These are phyloP conservation scores for Escallonia rubra DNA, from an alignment of 129 eudicot species.

Conservation along the genomic window DNA sequence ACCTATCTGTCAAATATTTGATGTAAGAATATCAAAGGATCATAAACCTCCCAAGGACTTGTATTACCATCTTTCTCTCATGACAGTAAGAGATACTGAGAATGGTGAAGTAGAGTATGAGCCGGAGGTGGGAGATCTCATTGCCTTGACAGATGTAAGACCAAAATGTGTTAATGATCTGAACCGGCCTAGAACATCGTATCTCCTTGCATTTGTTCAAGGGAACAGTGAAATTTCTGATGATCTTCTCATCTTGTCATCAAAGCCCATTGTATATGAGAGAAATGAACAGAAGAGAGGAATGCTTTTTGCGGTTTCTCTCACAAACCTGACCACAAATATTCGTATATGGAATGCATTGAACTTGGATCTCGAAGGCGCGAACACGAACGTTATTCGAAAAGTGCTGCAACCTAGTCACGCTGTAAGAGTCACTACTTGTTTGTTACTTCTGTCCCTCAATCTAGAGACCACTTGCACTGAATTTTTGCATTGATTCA, in stretches of 20 bases:
- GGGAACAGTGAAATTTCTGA: slow-evolving; percentile 5
- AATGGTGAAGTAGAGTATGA: slow-evolving; percentile 23
- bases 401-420: slow-evolving; percentile 31
- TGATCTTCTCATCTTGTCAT: slow-evolving; percentile 19
- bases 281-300: not conserved
- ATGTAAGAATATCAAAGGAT: slow-evolving; percentile 3
- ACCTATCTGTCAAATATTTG: slow-evolving; percentile 20
- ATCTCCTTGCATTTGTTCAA: slow-evolving; percentile 37
- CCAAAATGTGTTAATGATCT: slow-evolving; percentile 41
- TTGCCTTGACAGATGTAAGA: slow-evolving; percentile 45
- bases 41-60: slow-evolving; percentile 21
- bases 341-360: slow-evolving; percentile 61
- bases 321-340: slow-evolving; percentile 57
- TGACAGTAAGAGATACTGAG: not conserved
- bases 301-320: slow-evolving; percentile 35
- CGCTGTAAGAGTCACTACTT: slow-evolving; percentile 26
- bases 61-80: slow-evolving; percentile 18
- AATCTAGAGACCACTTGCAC: not conserved
- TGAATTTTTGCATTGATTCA: not conserved
- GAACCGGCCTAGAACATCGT: slow-evolving; percentile 18
- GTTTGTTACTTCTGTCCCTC: not conserved
- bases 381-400: slow-evolving; percentile 28
- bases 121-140: slow-evolving; percentile 54
- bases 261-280: slow-evolving; percentile 28
- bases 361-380: slow-evolving; percentile 24